Percentiles rank a stretch among this genome's conserved stretches.
phyloP scores from a whole-genome alignment of 2,329 filamentous ascomycete species.

The Nemania bipapillata region DNA sequence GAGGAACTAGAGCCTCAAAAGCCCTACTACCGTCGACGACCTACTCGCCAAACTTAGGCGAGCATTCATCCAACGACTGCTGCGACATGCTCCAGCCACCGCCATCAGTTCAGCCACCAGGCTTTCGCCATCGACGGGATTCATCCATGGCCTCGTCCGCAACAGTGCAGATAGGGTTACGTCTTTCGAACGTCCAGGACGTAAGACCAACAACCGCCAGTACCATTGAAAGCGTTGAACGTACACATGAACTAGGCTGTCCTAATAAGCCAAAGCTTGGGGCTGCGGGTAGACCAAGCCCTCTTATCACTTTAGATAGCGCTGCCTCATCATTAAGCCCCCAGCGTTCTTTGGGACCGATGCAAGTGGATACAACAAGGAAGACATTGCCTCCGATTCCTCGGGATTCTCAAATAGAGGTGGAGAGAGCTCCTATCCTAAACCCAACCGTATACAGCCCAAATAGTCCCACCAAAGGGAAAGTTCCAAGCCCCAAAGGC shows the following conservation, averaged over 20 bases:
- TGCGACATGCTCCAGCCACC: slow-evolving; percentile 57
- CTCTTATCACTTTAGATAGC: slow-evolving; percentile 44
- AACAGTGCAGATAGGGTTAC: slow-evolving; percentile 76
- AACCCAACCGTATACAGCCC: slow-evolving; percentile 66
- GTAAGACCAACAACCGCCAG: slow-evolving; percentile 55
- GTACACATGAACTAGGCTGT: slow-evolving; percentile 55
- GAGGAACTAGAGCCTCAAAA: slow-evolving; percentile 50
- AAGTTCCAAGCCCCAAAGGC: slow-evolving; percentile 57
- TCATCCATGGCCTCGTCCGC: slow-evolving; percentile 73
- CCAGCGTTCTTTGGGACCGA: slow-evolving; percentile 38
- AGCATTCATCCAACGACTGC: slow-evolving; percentile 28
- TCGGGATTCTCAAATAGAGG: slow-evolving; percentile 35
- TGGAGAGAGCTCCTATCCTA: slow-evolving; percentile 55
- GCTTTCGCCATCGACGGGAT: slow-evolving; percentile 63
- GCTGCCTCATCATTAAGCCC: slow-evolving; percentile 44
- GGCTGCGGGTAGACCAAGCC: slow-evolving; percentile 48
- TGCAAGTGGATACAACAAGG: slow-evolving; percentile 26
- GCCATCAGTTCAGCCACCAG: slow-evolving; percentile 56
- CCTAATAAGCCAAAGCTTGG: slow-evolving; percentile 43
- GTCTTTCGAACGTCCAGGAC: slow-evolving; percentile 70
- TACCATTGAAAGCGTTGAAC: slow-evolving; percentile 50
- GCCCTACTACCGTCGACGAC: slow-evolving; percentile 61
- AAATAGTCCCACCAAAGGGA: slow-evolving; percentile 53
- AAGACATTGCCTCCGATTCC: slow-evolving; percentile 56
- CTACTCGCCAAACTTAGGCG: slow-evolving; percentile 53